Conservation (phyloP, 1,284 basidiomycete species). For the Porodaedalea pini region DNA sequence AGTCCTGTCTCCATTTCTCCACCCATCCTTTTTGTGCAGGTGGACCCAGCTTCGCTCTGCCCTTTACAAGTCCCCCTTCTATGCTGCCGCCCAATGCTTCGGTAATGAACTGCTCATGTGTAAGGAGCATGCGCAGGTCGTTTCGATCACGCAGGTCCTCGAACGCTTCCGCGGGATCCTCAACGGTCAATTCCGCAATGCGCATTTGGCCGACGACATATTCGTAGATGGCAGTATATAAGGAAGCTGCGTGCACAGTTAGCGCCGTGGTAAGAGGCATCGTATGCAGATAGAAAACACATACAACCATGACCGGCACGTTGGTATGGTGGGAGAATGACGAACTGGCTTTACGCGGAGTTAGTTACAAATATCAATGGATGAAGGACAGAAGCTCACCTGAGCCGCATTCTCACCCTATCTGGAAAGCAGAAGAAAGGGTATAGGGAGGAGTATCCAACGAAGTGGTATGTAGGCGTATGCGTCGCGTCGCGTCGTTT, state of each 20-base stretch:
- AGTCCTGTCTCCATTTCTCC: constrained; percentile 71
- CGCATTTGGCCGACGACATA: constrained; percentile 63
- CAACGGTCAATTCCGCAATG: constrained; percentile 90
- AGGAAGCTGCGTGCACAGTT: constrained; percentile 54
- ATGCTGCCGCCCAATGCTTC: constrained; percentile 51
- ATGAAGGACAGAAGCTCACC: constrained; percentile 41
- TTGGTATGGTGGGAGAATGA: constrained; percentile 91
- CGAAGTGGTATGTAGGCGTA: constrained; percentile 78
- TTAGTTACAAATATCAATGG: constrained; percentile 3
- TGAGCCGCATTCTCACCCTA: constrained; percentile 78
- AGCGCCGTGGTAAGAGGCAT: constrained; percentile 11
- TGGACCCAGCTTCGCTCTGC: constrained; percentile 66
- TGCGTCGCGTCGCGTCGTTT: constrained; percentile 50
- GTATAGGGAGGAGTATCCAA: constrained; percentile 89
- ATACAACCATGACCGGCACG: constrained; percentile 86
- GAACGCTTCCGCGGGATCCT: constrained; percentile 95
- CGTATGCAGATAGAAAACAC: constrained; percentile 27
- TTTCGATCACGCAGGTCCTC: constrained; percentile 92
- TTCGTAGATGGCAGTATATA: constrained; percentile 86
- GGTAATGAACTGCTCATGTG: constrained; percentile 58
- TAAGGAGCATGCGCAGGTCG: constrained; percentile 81
- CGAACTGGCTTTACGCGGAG: constrained; percentile 72
- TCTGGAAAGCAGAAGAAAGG: constrained; percentile 94
- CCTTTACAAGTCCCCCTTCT: constrained; percentile 32
- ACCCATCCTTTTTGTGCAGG: constrained; percentile 79